Evolutionary conservation across 805 yeast genomes (phyloP).

Genomic region (Schwanniomyces pseudopolymorphus): DNA sequence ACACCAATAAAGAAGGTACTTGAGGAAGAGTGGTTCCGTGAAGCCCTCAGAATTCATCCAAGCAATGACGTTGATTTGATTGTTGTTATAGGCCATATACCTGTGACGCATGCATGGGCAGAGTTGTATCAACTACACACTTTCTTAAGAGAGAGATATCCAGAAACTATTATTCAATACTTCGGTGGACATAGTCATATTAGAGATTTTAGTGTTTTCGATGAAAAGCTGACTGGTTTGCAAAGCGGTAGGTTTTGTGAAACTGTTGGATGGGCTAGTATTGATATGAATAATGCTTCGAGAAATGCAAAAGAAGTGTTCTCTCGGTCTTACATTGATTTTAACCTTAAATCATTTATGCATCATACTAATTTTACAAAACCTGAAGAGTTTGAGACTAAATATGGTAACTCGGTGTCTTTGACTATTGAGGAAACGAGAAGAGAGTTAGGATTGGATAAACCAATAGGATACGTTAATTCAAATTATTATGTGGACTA

Average conservation of each 20-base stretch:
- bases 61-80: conserved; percentile 56
- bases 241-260: conserved; percentile 94
- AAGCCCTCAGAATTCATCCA: conserved; percentile 33
- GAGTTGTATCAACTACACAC: conserved; percentile 51
- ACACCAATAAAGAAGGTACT: conserved; percentile 57
- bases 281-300: conserved; percentile 32
- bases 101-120: conserved; percentile 51
- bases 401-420: conserved; percentile 50
- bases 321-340: conserved; percentile 77
- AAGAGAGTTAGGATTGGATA: conserved; percentile 50
- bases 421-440: conserved; percentile 45
- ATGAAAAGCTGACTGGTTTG: conserved; percentile 66
- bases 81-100: conserved; percentile 77
- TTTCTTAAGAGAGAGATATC: conserved; percentile 56
- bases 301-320: conserved; percentile 19
- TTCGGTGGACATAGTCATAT: conserved; percentile 96
- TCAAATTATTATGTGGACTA: conserved; percentile 62
- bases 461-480: conserved; percentile 60
- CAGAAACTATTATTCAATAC: conserved; percentile 69
- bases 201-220: conserved; percentile 75
- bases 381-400: conserved; percentile 48
- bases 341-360: conserved; percentile 68
- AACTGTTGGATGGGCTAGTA: conserved; percentile 84
- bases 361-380: conserved; percentile 50
- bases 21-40: conserved; percentile 61